phyloP scores from a whole-genome alignment of 164 flowering plant species.

The Liquidambar formosana region DNA sequence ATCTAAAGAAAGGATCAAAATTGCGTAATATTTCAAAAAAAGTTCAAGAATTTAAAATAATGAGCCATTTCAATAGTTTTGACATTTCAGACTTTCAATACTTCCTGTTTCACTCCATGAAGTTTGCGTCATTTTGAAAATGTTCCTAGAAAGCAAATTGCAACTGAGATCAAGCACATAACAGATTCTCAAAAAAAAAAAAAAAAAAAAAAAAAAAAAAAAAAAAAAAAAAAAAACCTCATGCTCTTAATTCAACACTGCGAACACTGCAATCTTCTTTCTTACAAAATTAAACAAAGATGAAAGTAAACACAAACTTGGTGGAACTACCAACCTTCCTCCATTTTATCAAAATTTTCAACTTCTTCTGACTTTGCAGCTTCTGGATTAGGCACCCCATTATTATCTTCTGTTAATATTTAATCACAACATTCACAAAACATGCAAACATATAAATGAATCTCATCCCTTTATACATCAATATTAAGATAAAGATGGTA shows the following conservation, averaged over 20 bases:
- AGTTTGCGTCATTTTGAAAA: background rate
- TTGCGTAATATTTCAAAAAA: no score
- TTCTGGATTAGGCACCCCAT: slow-evolving; percentile 35
- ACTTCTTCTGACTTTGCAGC: slow-evolving; percentile 35
- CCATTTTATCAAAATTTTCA: slow-evolving; percentile 40
- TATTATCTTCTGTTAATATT: slow-evolving; percentile 35
- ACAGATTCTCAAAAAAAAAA: background rate
- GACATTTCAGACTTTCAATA: background rate
- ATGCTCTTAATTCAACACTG: no score
- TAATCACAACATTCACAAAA: slow-evolving; percentile 5
- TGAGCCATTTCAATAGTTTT: background rate
- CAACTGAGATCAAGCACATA: background rate
- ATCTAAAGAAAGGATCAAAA: no score
- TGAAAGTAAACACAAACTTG: background rate
- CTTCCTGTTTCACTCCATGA: no score
- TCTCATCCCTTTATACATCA: background rate
- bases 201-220: no score
- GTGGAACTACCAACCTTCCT: slow-evolving; percentile 45
- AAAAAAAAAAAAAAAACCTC: no score
- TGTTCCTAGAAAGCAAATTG: no score
- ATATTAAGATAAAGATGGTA: background rate
- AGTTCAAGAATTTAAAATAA: background rate
- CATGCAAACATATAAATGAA: slow-evolving; percentile 1
- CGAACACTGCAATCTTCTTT: no score
- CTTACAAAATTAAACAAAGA: background rate